Conservation (phyloP, 257 asterid genomes). For the Nemophila menziesii region DNA sequence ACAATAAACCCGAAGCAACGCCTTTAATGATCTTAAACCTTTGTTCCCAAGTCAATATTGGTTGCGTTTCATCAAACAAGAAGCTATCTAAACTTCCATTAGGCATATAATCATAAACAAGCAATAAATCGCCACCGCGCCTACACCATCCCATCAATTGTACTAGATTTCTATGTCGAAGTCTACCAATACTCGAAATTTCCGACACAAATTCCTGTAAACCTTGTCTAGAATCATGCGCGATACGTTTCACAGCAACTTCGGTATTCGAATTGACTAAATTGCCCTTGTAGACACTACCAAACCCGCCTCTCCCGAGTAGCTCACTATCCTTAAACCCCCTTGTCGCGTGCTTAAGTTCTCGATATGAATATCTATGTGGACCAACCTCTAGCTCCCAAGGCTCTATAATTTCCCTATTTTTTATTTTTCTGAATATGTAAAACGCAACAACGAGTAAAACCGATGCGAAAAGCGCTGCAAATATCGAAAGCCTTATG, state of each 20-base stretch:
- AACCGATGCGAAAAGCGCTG: conserved; percentile 1
- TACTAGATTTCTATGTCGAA: conserved; percentile 61
- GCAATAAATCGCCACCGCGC: conserved; percentile 43
- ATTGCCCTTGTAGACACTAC: conserved; percentile 47
- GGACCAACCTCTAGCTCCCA: conserved; percentile 84
- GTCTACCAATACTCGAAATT: conserved; percentile 52
- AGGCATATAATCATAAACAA: conserved; percentile 69
- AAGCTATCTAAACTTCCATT: conserved; percentile 56
- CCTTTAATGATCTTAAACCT: conserved; percentile 55
- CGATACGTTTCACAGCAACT: conserved; percentile 59
- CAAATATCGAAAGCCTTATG: conserved; percentile 12
- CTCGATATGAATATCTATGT: conserved; percentile 45
- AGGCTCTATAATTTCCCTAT: conserved; percentile 41
- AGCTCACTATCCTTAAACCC: conserved; percentile 49
- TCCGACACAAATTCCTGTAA: conserved; percentile 55
- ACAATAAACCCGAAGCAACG: conserved; percentile 51
- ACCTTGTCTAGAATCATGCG: conserved; percentile 64
- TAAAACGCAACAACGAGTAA: conserved; percentile 13
- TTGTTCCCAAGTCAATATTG: conserved; percentile 39
- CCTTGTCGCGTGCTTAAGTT: conserved; percentile 49
- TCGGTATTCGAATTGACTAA: conserved; percentile 21
- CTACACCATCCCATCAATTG: conserved; percentile 67
- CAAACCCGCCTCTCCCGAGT: conserved; percentile 70
- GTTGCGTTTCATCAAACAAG: conserved; percentile 31
- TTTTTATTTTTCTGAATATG: conserved; percentile 23